A percentile compares a stretch with the other conserved stretches of the same genome.
Evolutionary conservation across 1,284 basidiomycete species (phyloP).

Genomic region (Irpex lacteus): DNA sequence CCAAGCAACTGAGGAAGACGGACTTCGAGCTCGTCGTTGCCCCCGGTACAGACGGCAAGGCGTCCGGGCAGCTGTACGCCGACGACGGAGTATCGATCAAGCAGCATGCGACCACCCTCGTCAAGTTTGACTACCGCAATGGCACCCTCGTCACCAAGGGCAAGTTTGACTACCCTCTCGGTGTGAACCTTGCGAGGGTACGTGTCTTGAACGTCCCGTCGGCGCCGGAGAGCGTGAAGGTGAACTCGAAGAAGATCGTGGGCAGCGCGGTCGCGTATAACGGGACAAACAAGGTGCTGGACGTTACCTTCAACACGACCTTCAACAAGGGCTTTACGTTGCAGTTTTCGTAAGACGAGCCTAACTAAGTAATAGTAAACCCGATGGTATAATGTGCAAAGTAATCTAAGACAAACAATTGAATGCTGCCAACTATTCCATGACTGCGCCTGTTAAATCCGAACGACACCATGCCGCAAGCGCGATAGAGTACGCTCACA

Average conservation of each 20-base stretch:
- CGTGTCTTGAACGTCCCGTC: slow-evolving; percentile 40
- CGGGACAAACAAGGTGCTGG: slow-evolving; percentile 35
- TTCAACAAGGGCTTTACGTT: slow-evolving; percentile 37
- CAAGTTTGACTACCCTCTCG: slow-evolving; percentile 44
- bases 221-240: slow-evolving; percentile 31
- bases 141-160: slow-evolving; percentile 46
- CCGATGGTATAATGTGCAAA: no score
- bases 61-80: slow-evolving; percentile 52
- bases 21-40: slow-evolving; percentile 66
- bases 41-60: slow-evolving; percentile 44
- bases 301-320: slow-evolving; percentile 35
- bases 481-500: no score
- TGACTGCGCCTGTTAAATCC: no score
- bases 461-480: no score
- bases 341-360: slow-evolving; percentile 17
- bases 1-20: slow-evolving; percentile 47
- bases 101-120: slow-evolving; percentile 39
- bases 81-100: slow-evolving; percentile 62
- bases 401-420: no score
- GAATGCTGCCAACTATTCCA: no score
- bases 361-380: no score
- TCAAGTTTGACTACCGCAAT: slow-evolving; percentile 42
- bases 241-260: slow-evolving; percentile 30
- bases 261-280: slow-evolving; percentile 31
- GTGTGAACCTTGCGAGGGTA: slow-evolving; percentile 43